Percentiles rank a stretch among this genome's conserved stretches.
Evolutionary conservation across 768 basidiomycete species (phyloP).

Genomic region (Tricholoma sp.): DNA sequence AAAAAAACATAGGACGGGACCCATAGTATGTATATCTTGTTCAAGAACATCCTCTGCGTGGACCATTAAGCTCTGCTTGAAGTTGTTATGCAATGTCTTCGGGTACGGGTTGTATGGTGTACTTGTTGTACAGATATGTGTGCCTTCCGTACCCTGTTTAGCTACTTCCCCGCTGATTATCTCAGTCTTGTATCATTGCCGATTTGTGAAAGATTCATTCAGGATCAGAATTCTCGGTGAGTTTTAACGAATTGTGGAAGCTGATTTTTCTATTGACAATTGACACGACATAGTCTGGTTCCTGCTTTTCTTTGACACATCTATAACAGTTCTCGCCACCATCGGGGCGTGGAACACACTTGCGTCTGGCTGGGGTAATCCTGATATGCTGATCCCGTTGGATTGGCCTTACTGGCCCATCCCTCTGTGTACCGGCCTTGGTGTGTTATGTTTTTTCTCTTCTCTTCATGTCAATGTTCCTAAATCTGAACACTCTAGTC

Average conservation of each 20-base stretch:
- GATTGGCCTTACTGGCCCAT: constrained; percentile 13
- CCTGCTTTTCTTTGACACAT: constrained; percentile 12
- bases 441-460: background rate
- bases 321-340: constrained; percentile 11
- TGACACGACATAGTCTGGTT: constrained; percentile 12
- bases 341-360: constrained; percentile 14
- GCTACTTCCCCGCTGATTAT: too few relatives aligned
- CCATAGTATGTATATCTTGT: constrained; percentile 6
- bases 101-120: constrained; percentile 15
- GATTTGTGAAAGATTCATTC: constrained; percentile 10
- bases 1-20: constrained; percentile 5
- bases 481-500: constrained; percentile 1
- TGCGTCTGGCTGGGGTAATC: constrained; percentile 16
- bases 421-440: constrained; percentile 5
- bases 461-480: background rate
- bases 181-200: constrained; percentile 11
- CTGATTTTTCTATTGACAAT: background rate
- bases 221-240: constrained; percentile 12
- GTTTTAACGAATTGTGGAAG: background rate
- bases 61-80: background rate
- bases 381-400: constrained; percentile 6
- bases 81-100: constrained; percentile 16
- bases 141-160: background rate
- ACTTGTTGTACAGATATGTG: constrained; percentile 16
- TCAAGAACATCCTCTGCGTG: background rate